phyloP scores from a whole-genome alignment of 768 basidiomycete species.

The Tricholoma sp. region DNA sequence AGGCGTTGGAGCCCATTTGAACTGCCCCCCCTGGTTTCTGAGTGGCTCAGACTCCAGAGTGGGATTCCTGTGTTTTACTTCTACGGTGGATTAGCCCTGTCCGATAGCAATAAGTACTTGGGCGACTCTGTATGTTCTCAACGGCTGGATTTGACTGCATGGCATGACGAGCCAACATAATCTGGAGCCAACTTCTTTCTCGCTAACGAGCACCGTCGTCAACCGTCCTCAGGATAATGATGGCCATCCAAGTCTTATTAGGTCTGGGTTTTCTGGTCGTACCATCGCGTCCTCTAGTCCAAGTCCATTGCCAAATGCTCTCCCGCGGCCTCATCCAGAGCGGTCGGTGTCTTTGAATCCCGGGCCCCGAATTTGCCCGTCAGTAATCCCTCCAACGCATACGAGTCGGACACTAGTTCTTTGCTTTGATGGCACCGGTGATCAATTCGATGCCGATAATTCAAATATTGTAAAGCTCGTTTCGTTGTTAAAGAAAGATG shows the following conservation, averaged over 20 bases:
- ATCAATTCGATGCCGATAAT: constrained; percentile 48
- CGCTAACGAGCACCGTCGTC: not conserved
- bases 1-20: too few relatives aligned
- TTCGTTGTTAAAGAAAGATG: constrained; percentile 47
- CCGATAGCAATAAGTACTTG: not conserved
- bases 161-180: not conserved
- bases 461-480: constrained; percentile 52
- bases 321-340: not conserved
- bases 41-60: too few relatives aligned
- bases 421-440: constrained; percentile 56
- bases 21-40: not conserved
- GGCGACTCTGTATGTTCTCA: too few relatives aligned
- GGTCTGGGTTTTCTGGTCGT: not conserved
- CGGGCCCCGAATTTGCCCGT: not conserved
- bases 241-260: not conserved
- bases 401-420: constrained; percentile 39
- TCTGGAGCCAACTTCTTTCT: not conserved
- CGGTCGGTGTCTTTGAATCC: not conserved
- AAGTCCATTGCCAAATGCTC: not conserved
- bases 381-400: constrained; percentile 36
- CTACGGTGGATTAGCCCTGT: not conserved
- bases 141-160: too few relatives aligned
- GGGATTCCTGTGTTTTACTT: not conserved
- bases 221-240: not conserved
- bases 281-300: not conserved